Evolutionary conservation across 2,329 filamentous ascomycete species (phyloP).

Genomic region (Pseudocercospora crystallina): DNA sequence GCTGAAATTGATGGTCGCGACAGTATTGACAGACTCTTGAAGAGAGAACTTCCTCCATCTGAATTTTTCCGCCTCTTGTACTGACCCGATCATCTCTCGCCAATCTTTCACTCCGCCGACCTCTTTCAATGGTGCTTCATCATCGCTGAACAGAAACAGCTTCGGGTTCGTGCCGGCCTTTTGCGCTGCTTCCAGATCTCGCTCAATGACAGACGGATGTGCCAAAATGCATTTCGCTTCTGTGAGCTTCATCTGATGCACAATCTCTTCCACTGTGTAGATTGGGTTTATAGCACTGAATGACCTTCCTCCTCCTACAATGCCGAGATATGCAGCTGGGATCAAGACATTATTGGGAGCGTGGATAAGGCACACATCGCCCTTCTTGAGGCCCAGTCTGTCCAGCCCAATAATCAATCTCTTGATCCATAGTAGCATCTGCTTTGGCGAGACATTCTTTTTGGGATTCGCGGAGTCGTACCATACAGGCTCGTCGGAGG

Average conservation of each 20-base stretch:
- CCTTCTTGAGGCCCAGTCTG: conserved; percentile 45
- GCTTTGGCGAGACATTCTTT: conserved; percentile 48
- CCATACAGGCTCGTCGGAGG: conserved; percentile 53
- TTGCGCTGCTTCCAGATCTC: conserved; percentile 53
- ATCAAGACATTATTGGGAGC: conserved; percentile 58
- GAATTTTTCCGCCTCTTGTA: conserved; percentile 40
- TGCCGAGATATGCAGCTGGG: conserved; percentile 55
- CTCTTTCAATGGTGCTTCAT: conserved; percentile 38
- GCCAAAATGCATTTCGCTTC: conserved; percentile 42
- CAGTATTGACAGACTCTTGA: conserved; percentile 46
- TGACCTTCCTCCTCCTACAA: conserved; percentile 53
- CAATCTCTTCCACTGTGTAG: conserved; percentile 53
- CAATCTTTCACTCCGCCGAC: conserved; percentile 39
- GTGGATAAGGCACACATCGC: conserved; percentile 56
- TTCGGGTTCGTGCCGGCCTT: conserved; percentile 46
- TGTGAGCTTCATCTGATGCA: conserved; percentile 48
- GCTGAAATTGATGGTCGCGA: conserved; percentile 74
- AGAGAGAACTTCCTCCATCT: conserved; percentile 57
- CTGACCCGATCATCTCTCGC: conserved; percentile 33
- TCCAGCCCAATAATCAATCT: conserved; percentile 53
- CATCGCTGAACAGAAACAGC: conserved; percentile 44
- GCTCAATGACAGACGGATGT: conserved; percentile 51
- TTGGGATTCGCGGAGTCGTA: conserved; percentile 51
- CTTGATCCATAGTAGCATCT: conserved; percentile 53
- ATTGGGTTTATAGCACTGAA: conserved; percentile 57